Conservation (phyloP, 257 asterid species). For the Solanum raphanifolium region DNA sequence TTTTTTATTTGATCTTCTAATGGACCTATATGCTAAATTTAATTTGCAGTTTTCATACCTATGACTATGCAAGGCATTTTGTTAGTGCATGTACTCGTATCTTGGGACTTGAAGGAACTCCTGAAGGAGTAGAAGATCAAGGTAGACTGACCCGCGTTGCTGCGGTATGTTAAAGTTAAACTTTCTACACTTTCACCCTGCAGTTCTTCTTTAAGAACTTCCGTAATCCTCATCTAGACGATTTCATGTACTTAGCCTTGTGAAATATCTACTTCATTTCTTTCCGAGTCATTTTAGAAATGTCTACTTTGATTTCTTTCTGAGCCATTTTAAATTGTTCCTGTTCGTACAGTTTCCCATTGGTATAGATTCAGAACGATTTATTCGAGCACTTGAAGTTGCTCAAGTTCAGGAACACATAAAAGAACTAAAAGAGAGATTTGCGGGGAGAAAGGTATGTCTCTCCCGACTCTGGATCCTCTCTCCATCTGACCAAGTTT, state of each 20-base stretch:
- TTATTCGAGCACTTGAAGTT: slow-evolving; percentile 68
- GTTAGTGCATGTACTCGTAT: slow-evolving; percentile 96
- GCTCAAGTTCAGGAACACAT: slow-evolving; percentile 51
- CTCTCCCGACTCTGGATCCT: slow-evolving; percentile 2
- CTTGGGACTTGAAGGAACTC: slow-evolving; percentile 95
- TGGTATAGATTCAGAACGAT: slow-evolving; percentile 88
- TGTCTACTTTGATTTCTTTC: not conserved
- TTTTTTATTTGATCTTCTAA: slow-evolving; percentile 6
- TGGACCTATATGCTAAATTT: slow-evolving; percentile 11
- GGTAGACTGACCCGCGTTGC: slow-evolving; percentile 97
- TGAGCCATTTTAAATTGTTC: slow-evolving; percentile 5
- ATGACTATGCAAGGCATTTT: slow-evolving; percentile 91
- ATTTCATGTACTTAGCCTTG: slow-evolving; percentile 2
- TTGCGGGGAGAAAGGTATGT: slow-evolving; percentile 78
- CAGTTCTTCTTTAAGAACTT: not conserved
- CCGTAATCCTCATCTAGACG: not conserved
- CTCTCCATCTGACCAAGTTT: not conserved
- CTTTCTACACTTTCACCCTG: not conserved
- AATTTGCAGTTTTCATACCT: slow-evolving; percentile 78
- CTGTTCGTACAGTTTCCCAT: slow-evolving; percentile 63
- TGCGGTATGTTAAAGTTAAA: slow-evolving; percentile 47
- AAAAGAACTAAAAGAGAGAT: slow-evolving; percentile 60
- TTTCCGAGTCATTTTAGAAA: not conserved
- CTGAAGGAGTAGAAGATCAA: slow-evolving; percentile 97
- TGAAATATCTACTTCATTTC: not conserved